These are phyloP conservation scores for Blastobotrys persicus DNA, from an alignment of 1,139 yeast genomes.

Conservation along the genomic window DNA sequence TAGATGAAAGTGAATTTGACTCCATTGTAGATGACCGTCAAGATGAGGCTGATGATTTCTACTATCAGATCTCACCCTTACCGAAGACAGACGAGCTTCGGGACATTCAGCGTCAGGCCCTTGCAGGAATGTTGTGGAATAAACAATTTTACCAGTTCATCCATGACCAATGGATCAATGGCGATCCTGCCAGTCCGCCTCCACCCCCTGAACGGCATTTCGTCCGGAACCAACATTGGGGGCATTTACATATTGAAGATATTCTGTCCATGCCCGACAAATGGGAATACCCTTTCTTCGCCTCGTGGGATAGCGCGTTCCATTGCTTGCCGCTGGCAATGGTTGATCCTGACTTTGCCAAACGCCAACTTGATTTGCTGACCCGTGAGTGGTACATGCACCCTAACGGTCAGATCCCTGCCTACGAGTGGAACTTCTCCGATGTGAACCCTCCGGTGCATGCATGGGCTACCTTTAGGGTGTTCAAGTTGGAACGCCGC, in stretches of 20 bases:
- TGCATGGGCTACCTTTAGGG: constrained; percentile 94
- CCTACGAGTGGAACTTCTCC: constrained; percentile 95
- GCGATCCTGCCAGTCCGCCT: constrained; percentile 69
- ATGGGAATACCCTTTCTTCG: constrained; percentile 97
- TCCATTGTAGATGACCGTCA: constrained; percentile 69
- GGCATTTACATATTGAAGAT: constrained; percentile 85
- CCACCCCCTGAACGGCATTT: constrained; percentile 75
- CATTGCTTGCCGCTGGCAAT: constrained; percentile 93
- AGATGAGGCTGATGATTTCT: constrained; percentile 91
- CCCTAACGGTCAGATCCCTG: constrained; percentile 98
- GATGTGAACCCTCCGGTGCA: constrained; percentile 98
- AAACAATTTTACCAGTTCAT: constrained; percentile 90
- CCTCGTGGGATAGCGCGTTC: constrained; percentile 98
- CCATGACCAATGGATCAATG: constrained; percentile 83
- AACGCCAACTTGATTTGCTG: constrained; percentile 79
- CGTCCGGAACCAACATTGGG: constrained; percentile 87
- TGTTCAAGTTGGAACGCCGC: constrained; percentile 84
- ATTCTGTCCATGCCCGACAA: constrained; percentile 89
- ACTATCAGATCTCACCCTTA: constrained; percentile 84
- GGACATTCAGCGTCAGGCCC: constrained; percentile 88
- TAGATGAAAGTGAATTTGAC: constrained; percentile 80
- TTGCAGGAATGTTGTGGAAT: constrained; percentile 92
- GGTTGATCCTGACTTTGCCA: constrained; percentile 94
- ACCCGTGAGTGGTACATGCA: constrained; percentile 98
- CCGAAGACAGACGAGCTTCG: constrained; percentile 83